Evolutionary conservation across 2,329 filamentous ascomycete genomes (phyloP).

Genomic region (Tolypocladium ovalisporum): DNA sequence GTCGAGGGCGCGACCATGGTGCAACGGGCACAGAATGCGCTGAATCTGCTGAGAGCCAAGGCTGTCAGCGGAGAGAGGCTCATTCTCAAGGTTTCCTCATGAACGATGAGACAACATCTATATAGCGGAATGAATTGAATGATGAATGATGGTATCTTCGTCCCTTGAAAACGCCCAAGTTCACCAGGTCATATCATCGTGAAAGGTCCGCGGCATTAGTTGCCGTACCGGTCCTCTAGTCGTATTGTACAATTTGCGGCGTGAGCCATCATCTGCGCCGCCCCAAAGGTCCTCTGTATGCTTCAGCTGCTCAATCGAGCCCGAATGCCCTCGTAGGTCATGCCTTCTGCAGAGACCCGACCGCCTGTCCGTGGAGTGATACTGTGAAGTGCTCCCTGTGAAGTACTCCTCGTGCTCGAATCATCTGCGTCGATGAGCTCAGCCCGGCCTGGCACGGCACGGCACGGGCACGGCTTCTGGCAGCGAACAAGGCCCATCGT

Average conservation of each 20-base stretch:
- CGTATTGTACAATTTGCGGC: neutral
- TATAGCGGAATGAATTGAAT: neutral
- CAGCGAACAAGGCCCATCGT: neutral
- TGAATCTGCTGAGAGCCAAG: slow-evolving; percentile 22
- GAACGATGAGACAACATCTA: neutral
- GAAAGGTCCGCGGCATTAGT: neutral
- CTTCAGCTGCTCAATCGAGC: neutral
- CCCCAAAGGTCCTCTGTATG: neutral
- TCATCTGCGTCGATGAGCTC: neutral
- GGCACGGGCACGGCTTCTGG: no score
- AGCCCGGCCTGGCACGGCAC: neutral
- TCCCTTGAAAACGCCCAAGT: neutral
- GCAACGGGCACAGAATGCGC: slow-evolving; percentile 27
- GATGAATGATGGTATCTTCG: neutral
- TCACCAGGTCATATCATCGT: neutral
- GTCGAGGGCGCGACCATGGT: slow-evolving; percentile 27
- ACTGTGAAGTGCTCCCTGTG: no score
- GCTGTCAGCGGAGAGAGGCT: slow-evolving; percentile 29
- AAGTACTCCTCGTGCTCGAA: neutral
- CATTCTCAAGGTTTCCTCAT: slow-evolving; percentile 20
- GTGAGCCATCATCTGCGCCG: neutral
- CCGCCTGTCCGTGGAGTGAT: neutral
- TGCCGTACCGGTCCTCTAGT: neutral
- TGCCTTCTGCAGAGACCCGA: neutral
- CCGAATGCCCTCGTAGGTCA: neutral